Percentiles rank a stretch among this genome's conserved stretches.
phyloP scores from a whole-genome alignment of 2,329 filamentous ascomycete genomes.

The Pseudocercospora vitis region DNA sequence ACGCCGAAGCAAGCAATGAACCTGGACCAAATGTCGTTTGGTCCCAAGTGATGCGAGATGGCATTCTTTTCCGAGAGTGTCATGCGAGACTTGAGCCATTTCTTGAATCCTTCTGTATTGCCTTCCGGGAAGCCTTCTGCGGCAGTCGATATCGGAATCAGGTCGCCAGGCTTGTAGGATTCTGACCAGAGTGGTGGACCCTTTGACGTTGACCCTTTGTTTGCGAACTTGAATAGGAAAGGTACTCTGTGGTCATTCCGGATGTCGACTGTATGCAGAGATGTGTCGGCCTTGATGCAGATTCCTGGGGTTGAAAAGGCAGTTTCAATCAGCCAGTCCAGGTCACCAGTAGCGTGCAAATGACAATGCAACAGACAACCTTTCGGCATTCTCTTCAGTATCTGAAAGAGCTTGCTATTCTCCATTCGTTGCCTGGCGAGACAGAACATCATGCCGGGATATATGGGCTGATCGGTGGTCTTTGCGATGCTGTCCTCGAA shows the following conservation, averaged over 20 bases:
- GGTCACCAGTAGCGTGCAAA: constrained; percentile 86
- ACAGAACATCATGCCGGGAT: constrained; percentile 91
- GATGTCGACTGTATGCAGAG: constrained; percentile 56
- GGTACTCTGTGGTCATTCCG: constrained; percentile 51
- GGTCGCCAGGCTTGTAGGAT: constrained; percentile 60
- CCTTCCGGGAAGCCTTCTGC: constrained; percentile 74
- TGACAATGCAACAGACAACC: constrained; percentile 84
- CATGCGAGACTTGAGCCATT: constrained; percentile 73
- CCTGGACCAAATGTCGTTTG: constrained; percentile 81
- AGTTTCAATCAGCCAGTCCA: constrained; percentile 73
- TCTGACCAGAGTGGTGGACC: constrained; percentile 59
- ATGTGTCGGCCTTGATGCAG: constrained; percentile 62
- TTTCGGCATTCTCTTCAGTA: constrained; percentile 84
- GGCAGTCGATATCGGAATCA: constrained; percentile 60
- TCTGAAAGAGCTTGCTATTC: constrained; percentile 78
- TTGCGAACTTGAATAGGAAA: constrained; percentile 61
- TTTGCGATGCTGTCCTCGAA: constrained; percentile 69
- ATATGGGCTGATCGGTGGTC: constrained; percentile 62
- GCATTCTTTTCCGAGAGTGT: constrained; percentile 72
- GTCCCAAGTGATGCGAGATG: constrained; percentile 76
- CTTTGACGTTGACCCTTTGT: constrained; percentile 44
- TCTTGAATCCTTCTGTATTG: constrained; percentile 68
- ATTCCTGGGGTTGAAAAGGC: constrained; percentile 72
- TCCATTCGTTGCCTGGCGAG: constrained; percentile 85
- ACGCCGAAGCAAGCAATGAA: constrained; percentile 76